Evolutionary conservation across 352 stramenopile genomes (phyloP).

Genomic region (Pythium aristosporum): DNA sequence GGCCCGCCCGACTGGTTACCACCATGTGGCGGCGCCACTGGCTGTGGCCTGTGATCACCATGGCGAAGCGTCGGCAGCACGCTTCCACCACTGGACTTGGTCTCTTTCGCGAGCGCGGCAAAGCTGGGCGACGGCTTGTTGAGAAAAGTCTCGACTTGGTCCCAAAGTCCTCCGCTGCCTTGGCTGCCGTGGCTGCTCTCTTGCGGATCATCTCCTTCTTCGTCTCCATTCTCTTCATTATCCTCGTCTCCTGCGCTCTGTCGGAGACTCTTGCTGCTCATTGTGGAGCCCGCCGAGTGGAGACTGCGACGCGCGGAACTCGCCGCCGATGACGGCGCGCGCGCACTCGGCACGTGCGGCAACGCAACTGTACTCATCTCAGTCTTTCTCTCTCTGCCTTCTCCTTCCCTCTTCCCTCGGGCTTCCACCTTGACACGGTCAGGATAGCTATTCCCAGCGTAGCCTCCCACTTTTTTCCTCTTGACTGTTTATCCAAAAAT

Average conservation of each 20-base stretch:
- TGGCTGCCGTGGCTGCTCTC: conserved; percentile 30
- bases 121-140: conserved; percentile 69
- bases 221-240: conserved; percentile 23
- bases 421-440: conserved; percentile 8
- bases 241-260: conserved; percentile 17
- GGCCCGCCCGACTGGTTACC: conserved; percentile 15
- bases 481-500: conserved; percentile 12
- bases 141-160: conserved; percentile 74
- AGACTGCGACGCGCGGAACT: conserved; percentile 42
- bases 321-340: conserved; percentile 41
- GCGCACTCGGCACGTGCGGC: conserved; percentile 44
- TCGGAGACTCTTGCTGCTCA: conserved; percentile 31
- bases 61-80: conserved; percentile 46
- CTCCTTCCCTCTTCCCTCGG: conserved; percentile 16
- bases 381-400: conserved; percentile 1
- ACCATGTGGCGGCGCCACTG: conserved; percentile 6
- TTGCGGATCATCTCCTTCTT: conserved; percentile 36
- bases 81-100: conserved; percentile 19
- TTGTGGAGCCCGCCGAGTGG: conserved; percentile 44
- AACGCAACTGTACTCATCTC: conserved; percentile 56
- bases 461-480: not conserved
- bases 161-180: conserved; percentile 45
- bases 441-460: conserved; percentile 13
- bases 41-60: conserved; percentile 5
- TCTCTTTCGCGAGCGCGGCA: conserved; percentile 36